A percentile compares a stretch with the other conserved stretches of the same genome.
phyloP scores from a whole-genome alignment of 345 rosid species.

The Microthlaspi erraticum region DNA sequence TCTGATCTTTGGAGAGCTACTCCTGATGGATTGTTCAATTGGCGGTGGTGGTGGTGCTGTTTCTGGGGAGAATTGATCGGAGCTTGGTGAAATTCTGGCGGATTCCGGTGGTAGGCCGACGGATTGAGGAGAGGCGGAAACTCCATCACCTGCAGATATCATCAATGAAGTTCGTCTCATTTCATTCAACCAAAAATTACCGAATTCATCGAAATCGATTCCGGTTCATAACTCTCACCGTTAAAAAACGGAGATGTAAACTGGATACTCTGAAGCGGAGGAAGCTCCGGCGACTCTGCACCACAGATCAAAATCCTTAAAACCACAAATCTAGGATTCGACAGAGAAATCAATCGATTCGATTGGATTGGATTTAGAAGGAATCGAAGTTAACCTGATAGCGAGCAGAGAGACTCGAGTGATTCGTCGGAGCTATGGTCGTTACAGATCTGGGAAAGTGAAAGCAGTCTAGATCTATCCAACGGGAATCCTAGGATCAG shows the following conservation, averaged over 20 bases:
- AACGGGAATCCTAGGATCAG: constrained; percentile 76
- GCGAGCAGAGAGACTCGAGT: constrained; percentile 58
- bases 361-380: neutral
- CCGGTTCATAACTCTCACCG: constrained; percentile 29
- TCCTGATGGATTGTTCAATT: neutral
- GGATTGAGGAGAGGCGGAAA: constrained; percentile 34
- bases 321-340: constrained; percentile 3
- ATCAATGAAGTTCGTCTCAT: constrained; percentile 21
- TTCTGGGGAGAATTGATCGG: constrained; percentile 39
- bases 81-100: constrained; percentile 23
- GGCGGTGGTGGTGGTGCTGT: constrained; percentile 39
- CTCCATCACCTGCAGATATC: constrained; percentile 42
- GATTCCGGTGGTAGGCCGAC: constrained; percentile 32
- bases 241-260: constrained; percentile 45
- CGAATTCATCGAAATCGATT: neutral
- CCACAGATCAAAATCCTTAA: constrained; percentile 21
- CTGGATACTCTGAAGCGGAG: constrained; percentile 53
- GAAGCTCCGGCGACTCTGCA: constrained; percentile 51
- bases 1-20: constrained; percentile 12
- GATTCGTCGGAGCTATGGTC: constrained; percentile 30
- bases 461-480: constrained; percentile 59
- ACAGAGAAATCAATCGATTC: constrained; percentile 3
- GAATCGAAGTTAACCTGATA: constrained; percentile 37
- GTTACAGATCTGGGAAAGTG: constrained; percentile 61
- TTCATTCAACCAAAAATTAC: constrained; percentile 19